Conservation (phyloP, 805 yeast species). For the Pichia pseudocactophila region DNA sequence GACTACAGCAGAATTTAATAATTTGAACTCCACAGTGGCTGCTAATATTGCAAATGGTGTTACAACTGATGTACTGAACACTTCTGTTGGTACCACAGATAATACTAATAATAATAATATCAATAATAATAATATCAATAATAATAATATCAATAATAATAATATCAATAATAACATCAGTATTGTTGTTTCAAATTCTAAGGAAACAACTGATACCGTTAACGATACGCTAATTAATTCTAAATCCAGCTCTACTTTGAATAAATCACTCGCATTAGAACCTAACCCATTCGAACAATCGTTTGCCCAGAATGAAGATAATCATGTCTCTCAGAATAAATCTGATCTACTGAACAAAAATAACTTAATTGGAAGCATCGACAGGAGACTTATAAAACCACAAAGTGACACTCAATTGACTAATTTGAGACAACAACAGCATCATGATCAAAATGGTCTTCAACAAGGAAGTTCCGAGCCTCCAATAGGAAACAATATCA, state of each 20-base stretch:
- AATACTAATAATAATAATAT: too few species aligned
- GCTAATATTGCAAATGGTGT: too few species aligned
- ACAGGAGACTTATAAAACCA: conserved; percentile 4
- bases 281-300: conserved; percentile 95
- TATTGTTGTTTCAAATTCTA: too few species aligned
- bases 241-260: conserved; percentile 1
- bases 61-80: too few species aligned
- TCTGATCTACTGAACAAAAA: background rate
- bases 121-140: too few species aligned
- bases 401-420: conserved; percentile 8
- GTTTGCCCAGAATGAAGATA: conserved; percentile 39
- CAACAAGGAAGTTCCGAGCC: too few species aligned
- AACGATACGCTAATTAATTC: background rate
- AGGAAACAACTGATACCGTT: too few species aligned
- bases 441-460: conserved; percentile 19
- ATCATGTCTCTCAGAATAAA: background rate
- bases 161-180: too few species aligned
- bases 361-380: background rate
- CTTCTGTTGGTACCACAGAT: too few species aligned
- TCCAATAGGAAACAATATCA: background rate
- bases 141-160: too few species aligned
- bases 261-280: conserved; percentile 43
- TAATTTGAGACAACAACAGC: background rate
- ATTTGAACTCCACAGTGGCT: too few species aligned
- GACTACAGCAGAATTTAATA: too few species aligned